These are phyloP conservation scores for Wallemia mellicola DNA, from an alignment of 1,284 basidiomycete species.

Conservation along the genomic window DNA sequence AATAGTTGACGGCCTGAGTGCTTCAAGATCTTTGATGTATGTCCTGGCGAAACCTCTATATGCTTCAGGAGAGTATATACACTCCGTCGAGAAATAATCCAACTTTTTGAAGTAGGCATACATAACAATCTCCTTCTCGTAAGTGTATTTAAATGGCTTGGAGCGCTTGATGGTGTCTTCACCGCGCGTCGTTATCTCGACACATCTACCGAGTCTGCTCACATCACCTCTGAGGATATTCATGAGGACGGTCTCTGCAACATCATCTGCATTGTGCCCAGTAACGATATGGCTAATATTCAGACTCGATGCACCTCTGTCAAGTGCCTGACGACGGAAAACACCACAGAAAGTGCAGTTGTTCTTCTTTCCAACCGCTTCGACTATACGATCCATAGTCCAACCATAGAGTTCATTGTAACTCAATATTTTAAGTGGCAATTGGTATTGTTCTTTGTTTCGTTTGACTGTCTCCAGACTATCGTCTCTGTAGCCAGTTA, in stretches of 20 bases:
- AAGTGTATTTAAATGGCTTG: conserved; percentile 96
- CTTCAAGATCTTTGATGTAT: conserved; percentile 86
- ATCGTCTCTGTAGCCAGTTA: conserved; percentile 91
- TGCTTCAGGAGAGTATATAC: conserved; percentile 92
- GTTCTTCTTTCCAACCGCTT: conserved; percentile 79
- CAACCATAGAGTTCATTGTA: conserved; percentile 94
- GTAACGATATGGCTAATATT: conserved; percentile 94
- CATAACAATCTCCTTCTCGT: conserved; percentile 99
- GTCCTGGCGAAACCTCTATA: conserved; percentile 84
- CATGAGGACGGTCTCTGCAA: conserved; percentile 95
- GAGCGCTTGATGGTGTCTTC: conserved; percentile 84
- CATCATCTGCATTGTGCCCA: conserved; percentile 95
- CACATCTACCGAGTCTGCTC: conserved; percentile 71
- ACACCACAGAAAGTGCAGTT: conserved; percentile 99
- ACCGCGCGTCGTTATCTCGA: conserved; percentile 68
- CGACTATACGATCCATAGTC: conserved; percentile 96
- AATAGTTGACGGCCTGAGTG: conserved; percentile 68
- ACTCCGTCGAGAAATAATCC: conserved; percentile 97
- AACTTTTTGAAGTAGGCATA: conserved; percentile 96
- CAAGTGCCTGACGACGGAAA: conserved; percentile 79
- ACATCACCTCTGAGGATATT: conserved; percentile 97
- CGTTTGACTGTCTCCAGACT: conserved; percentile 95
- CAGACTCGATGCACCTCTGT: conserved; percentile 65
- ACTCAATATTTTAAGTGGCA: conserved; percentile 82
- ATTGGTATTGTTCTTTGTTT: conserved; percentile 78